These are phyloP conservation scores for Hypoxylon lenormandii DNA, from an alignment of 495 filamentous ascomycete species.

Conservation along the genomic window DNA sequence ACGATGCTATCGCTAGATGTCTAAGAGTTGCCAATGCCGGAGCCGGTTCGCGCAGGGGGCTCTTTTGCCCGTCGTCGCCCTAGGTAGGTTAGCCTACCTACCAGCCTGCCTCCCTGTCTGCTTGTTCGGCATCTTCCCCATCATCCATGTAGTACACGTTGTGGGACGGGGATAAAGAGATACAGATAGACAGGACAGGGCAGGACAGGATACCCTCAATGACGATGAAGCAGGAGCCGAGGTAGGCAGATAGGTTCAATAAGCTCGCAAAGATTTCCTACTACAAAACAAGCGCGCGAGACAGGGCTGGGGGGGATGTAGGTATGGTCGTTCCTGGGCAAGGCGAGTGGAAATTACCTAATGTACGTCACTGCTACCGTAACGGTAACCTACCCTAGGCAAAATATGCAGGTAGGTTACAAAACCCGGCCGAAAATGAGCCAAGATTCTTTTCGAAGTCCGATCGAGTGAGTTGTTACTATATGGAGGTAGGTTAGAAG, in stretches of 20 bases:
- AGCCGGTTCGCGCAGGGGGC: no score
- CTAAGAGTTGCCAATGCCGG: no score
- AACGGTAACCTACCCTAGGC: neutral
- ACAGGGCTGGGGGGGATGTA: no score
- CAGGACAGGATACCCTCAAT: neutral
- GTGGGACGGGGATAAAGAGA: neutral
- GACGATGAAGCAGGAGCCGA: neutral
- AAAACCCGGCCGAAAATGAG: no score
- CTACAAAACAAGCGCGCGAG: constrained; percentile 3
- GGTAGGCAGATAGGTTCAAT: neutral
- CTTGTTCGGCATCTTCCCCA: neutral
- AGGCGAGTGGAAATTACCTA: constrained; percentile 24
- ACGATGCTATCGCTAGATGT: no score
- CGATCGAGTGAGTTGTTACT: no score
- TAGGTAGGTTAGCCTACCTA: no score
- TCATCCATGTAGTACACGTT: no score
- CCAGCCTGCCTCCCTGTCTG: no score
- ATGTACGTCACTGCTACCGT: constrained; percentile 19
- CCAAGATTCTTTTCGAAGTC: no score
- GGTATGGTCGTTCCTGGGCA: no score
- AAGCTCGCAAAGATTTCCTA: neutral
- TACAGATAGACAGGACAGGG: neutral
- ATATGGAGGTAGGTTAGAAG: neutral
- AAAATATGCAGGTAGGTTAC: neutral
- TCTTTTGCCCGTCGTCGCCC: no score